Evolutionary conservation across 2,329 filamentous ascomycete genomes (phyloP).

Genomic region (Ilyonectria mors-panacis): DNA sequence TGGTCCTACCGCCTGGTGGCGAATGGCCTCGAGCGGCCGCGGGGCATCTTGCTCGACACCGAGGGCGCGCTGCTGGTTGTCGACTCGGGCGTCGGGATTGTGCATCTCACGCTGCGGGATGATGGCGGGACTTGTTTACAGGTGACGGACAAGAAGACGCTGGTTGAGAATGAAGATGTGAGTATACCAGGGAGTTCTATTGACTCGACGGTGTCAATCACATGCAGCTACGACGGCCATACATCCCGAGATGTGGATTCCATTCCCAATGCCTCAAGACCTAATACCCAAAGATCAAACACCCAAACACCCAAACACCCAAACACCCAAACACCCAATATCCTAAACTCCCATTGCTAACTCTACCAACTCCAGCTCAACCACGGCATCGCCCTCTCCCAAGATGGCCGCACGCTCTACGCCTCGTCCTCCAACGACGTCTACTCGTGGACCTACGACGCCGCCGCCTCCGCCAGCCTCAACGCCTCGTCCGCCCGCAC

Average conservation of each 20-base stretch:
- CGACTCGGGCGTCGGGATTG: conserved; percentile 59
- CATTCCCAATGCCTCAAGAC: not conserved
- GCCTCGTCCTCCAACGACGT: conserved; percentile 72
- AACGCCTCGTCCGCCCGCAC: conserved; percentile 57
- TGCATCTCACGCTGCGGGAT: conserved; percentile 58
- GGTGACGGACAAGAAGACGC: conserved; percentile 53
- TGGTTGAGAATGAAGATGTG: conserved; percentile 56
- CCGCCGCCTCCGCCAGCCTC: conserved; percentile 64
- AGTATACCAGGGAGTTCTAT: conserved; percentile 31
- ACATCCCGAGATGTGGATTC: not conserved
- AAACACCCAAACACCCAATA: not conserved
- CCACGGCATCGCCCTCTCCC: conserved; percentile 69
- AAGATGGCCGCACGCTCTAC: conserved; percentile 68
- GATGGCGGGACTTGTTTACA: conserved; percentile 59
- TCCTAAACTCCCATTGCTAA: conserved; percentile 9
- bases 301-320: no score
- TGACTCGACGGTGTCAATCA: not conserved
- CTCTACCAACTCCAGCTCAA: conserved; percentile 59
- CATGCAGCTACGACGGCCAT: not conserved
- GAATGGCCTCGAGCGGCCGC: conserved; percentile 58
- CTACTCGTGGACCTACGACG: conserved; percentile 76
- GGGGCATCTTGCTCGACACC: conserved; percentile 62
- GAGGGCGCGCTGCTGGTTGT: conserved; percentile 63
- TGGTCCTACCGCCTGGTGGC: conserved; percentile 63
- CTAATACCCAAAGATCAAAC: not conserved